A percentile compares a stretch with the other conserved stretches of the same genome.
These are phyloP conservation scores for Podospora pseudocomata DNA, from an alignment of 495 filamentous ascomycete genomes.

Conservation along the genomic window DNA sequence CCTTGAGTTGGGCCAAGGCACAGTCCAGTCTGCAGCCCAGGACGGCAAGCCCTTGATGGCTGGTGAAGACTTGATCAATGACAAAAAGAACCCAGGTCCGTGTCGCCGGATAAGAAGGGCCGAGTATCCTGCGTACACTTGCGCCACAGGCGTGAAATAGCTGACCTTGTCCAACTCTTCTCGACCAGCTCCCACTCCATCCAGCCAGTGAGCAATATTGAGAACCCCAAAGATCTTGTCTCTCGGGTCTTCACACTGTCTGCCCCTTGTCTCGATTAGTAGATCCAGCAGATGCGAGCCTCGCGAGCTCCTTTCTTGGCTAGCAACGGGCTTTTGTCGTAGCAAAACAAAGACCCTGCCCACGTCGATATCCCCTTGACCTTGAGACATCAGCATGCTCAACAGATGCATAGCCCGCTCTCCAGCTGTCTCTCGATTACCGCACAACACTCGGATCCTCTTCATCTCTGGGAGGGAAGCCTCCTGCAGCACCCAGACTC, in stretches of 20 bases:
- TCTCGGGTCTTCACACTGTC: slow-evolving; percentile 17
- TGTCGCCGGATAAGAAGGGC: slow-evolving; percentile 16
- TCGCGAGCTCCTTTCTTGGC: background rate
- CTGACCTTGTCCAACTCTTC: background rate
- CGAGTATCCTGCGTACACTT: slow-evolving; percentile 15
- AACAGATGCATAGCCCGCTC: slow-evolving; percentile 9
- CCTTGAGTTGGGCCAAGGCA: slow-evolving; percentile 18
- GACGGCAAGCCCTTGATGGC: slow-evolving; percentile 13
- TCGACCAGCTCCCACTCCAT: background rate
- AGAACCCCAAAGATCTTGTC: slow-evolving; percentile 22
- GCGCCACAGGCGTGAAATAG: slow-evolving; percentile 9
- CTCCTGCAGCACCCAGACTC: slow-evolving; percentile 25
- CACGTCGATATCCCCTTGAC: background rate
- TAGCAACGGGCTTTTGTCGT: background rate
- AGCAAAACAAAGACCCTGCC: background rate
- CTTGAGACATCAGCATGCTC: background rate
- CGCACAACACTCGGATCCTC: slow-evolving; percentile 7
- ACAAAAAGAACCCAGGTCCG: slow-evolving; percentile 20
- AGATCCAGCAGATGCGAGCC: slow-evolving; percentile 14
- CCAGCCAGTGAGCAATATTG: slow-evolving; percentile 12
- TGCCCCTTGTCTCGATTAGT: slow-evolving; percentile 4
- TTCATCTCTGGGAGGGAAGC: slow-evolving; percentile 15
- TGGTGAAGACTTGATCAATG: slow-evolving; percentile 16
- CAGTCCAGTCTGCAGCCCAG: slow-evolving; percentile 23
- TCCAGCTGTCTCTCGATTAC: background rate